Conservation (phyloP, 768 basidiomycete genomes). For the Trametes cingulata region DNA sequence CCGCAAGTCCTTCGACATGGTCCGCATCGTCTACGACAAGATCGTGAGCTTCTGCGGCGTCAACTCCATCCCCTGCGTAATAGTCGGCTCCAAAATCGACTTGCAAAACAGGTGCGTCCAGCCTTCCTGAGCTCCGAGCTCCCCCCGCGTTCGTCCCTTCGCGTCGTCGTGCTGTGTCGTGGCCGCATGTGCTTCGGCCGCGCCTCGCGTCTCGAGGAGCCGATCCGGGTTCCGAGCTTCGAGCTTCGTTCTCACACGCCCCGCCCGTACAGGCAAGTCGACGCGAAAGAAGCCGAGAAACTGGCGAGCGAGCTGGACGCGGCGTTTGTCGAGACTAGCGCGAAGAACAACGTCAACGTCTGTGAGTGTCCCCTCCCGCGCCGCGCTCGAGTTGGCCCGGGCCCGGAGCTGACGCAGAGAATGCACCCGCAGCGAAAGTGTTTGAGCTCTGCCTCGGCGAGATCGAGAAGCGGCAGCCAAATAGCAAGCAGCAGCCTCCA, state of each 20-base stretch:
- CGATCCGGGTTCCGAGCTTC: slow-evolving; percentile 20
- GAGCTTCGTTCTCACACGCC: slow-evolving; percentile 36
- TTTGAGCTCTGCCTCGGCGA: slow-evolving; percentile 84
- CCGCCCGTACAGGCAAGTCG: slow-evolving; percentile 61
- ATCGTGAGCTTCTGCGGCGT: slow-evolving; percentile 85
- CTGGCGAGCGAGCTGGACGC: slow-evolving; percentile 73
- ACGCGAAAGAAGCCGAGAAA: slow-evolving; percentile 68
- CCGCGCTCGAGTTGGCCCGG: background rate
- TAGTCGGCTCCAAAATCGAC: slow-evolving; percentile 93
- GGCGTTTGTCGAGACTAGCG: slow-evolving; percentile 87
- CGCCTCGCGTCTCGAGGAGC: slow-evolving; percentile 25
- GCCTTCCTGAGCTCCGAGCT: background rate
- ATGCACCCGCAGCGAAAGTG: slow-evolving; percentile 58
- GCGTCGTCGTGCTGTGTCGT: background rate
- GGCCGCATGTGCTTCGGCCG: background rate
- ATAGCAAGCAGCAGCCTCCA: slow-evolving; percentile 44
- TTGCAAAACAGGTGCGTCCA: slow-evolving; percentile 65
- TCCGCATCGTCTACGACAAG: slow-evolving; percentile 91
- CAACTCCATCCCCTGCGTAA: slow-evolving; percentile 85
- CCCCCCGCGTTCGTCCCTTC: slow-evolving; percentile 9
- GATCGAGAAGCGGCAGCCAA: slow-evolving; percentile 74
- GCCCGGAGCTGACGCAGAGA: slow-evolving; percentile 3
- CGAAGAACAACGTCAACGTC: slow-evolving; percentile 84
- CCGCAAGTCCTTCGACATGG: slow-evolving; percentile 90
- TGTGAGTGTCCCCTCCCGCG: slow-evolving; percentile 54